Evolutionary conservation across 2,329 filamentous ascomycete genomes (phyloP).

Genomic region (Pseudocercospora fijiensis): DNA sequence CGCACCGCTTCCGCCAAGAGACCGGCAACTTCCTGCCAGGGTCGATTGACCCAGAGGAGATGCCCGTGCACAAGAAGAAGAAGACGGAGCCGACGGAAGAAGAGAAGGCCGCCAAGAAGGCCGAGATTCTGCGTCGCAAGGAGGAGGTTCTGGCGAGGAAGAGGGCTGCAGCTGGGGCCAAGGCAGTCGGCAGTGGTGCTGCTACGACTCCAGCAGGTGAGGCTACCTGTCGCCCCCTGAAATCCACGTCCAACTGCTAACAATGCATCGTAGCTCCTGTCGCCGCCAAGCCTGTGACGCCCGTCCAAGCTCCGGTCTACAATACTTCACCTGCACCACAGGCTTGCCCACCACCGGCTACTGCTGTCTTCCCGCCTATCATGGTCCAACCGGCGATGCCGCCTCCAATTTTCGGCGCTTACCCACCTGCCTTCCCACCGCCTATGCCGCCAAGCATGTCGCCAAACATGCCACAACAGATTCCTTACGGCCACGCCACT

Average conservation of each 20-base stretch:
- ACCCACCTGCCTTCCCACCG: constrained; percentile 1
- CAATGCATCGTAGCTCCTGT: background rate
- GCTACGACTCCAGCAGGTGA: constrained; percentile 4
- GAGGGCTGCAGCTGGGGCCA: constrained; percentile 2
- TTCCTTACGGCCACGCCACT: background rate
- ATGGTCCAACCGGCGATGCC: background rate
- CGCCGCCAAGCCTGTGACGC: background rate
- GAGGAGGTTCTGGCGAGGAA: background rate
- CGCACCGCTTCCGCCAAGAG: constrained; percentile 63
- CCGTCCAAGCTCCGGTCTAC: background rate
- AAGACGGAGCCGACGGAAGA: constrained; percentile 1
- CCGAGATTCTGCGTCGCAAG: constrained; percentile 2
- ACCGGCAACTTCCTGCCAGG: constrained; percentile 78
- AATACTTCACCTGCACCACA: background rate
- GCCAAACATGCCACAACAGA: background rate
- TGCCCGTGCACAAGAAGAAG: constrained; percentile 9
- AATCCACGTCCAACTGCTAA: background rate
- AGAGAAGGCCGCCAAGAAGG: constrained; percentile 9
- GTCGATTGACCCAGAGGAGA: constrained; percentile 3
- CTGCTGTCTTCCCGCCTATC: background rate
- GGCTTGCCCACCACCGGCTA: background rate
- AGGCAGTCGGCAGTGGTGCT: background rate
- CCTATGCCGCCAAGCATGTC: background rate
- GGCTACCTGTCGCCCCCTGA: background rate
- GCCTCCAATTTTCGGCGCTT: background rate